Evolutionary conservation across 1,284 basidiomycete species (phyloP), one percentile per base, ranked within the genome.

Genomic region (Taiwanofungus camphoratus): DNA sequence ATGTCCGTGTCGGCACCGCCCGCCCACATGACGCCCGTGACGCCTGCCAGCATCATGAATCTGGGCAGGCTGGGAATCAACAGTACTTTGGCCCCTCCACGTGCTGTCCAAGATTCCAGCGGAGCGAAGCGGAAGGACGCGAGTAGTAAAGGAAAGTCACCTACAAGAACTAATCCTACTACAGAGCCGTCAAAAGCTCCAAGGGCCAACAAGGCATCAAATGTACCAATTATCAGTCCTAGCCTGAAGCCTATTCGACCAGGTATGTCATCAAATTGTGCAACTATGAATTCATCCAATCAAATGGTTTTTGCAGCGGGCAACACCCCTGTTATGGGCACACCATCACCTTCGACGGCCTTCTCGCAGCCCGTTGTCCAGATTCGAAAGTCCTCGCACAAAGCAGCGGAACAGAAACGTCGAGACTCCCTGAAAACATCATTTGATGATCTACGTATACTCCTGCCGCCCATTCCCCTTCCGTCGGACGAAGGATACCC

Each of bases 391-490:
- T 88, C 88, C 0, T 94, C 92, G 1, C 95, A 99, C 67, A 98
- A 98, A 65, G 91, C 87, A 1, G 95, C 95, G 0, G 95, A 99
- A 65, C 95, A 99, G 62, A 95, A 96, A 62, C 83, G 95, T 16
- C 82, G 95, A 3, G 95, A 99, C 65, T 92, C 87, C 29, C 79
- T 99, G 52, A 99, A 99, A 68, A 85, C 86, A 8, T 93, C 92
- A 13, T 99, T 95, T 60, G 95, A 99, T 63, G 93, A 97, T 51
- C 76, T 99, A 9, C 87, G 95, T 11, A 66, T 74, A 6, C 71
- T 98, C 11, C 74, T 99, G 0, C 95, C 95, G 0, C 87, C 91
- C 2, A 90, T 97, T 56, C 83, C 89, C 3, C 69, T 91, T 9
- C 86, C 87, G 20, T 78, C 78, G 0, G 84, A 87, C 50, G 79